Base-by-base conservation (phyloP, 2,329 filamentous ascomycete genomes). In the Lasiodiplodia hormozganensis region DNA sequence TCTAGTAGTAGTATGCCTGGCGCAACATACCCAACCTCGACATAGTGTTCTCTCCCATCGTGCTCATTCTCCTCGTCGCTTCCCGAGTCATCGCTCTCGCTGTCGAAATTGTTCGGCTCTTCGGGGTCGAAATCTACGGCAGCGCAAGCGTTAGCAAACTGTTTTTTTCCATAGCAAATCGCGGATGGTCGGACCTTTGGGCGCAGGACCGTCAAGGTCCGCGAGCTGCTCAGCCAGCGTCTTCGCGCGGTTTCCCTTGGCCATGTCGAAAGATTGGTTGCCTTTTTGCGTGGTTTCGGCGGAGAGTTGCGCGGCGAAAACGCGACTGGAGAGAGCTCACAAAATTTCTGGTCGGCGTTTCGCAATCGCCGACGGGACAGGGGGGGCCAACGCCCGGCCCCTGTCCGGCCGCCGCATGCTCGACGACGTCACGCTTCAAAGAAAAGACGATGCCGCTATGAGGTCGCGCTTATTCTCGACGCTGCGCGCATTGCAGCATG, bases 41-140 rank as follows among this genome's bases (percentile, higher is more conserved):
- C 87, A 77, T 98, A 98, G 78, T 98, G 95, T 74, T 97, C 95
- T 38, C 94, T 91, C 23, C 91, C 93, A 12, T 85, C 85, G 70
- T 87, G 18, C 40, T 16, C 18, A 53, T 54, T 49, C 4, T 81
- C 81, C 25, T 79, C 80, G 5, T 79, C 85, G 54, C 85, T 87
- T 62, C 83, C 86, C 16, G 80, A 84, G 53, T 87, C 87, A 67
- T 86, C 86, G 68, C 85, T 86, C n/a, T 85, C 85, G 70, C 81
- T 80, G 18, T 85, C 85, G 21, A 82, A 83, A 70, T 89, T 87
- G 72, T 87, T 82, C 65, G 86, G 81, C 68, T 88, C 88, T 82
- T 96, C 93, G 0, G 92, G 92, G 76, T 97, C 93, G 76, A 92
- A 90, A 76, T 96, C 93, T 95, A 74, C 6, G 16, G 16, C 21